phyloP scores from a whole-genome alignment of 176 grass and related monocot genomes.

The Aegilops bicornis region DNA sequence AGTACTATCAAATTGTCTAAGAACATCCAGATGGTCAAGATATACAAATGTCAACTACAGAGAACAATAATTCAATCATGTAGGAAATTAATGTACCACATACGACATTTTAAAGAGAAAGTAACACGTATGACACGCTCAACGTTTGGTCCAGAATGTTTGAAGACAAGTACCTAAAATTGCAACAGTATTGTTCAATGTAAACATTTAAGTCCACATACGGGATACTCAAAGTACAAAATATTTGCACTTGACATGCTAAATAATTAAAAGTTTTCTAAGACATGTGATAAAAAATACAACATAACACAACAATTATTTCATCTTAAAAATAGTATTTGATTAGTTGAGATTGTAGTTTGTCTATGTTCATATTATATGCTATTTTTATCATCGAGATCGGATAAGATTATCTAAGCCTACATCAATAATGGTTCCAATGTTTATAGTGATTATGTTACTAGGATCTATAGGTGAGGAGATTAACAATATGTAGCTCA shows the following conservation, averaged over 20 bases:
- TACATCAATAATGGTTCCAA: no score
- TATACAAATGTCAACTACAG: not conserved
- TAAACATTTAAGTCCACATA: not conserved
- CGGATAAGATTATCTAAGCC: no score
- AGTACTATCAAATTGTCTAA: not conserved
- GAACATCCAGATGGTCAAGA: not conserved
- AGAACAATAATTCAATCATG: not conserved
- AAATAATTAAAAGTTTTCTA: not conserved
- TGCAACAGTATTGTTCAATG: not conserved
- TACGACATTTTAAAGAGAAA: no score
- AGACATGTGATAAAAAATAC: not conserved
- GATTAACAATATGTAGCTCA: no score
- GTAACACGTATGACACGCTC: no score
- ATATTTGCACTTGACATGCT: not conserved
- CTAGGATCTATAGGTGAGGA: no score
- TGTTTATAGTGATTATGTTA: no score
- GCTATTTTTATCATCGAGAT: no score
- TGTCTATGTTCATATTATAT: no score
- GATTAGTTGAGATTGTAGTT: no score
- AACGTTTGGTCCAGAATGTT: not conserved
- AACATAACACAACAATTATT: not conserved
- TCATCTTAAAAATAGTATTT: no score
- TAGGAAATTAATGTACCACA: not conserved
- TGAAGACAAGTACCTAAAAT: not conserved
- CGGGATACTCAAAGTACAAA: not conserved